These are phyloP conservation scores for Clitoria ternatea DNA, from an alignment of 306 rosid genomes.

Conservation along the genomic window DNA sequence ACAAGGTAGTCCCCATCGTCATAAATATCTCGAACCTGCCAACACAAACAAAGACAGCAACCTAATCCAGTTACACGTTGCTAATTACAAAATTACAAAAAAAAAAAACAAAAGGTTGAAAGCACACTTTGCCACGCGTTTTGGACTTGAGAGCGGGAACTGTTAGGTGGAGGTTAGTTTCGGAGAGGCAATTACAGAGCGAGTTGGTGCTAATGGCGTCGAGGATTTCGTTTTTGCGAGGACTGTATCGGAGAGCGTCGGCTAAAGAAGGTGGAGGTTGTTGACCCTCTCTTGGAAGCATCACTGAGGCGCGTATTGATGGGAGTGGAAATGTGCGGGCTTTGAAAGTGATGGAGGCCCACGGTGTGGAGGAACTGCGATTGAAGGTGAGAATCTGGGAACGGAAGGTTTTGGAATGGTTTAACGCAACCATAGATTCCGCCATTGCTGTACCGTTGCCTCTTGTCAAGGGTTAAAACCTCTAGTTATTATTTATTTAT, in stretches of 20 bases:
- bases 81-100: neutral
- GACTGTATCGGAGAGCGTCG: slow-evolving; percentile 42
- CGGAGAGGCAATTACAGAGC: slow-evolving; percentile 59
- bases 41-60: neutral
- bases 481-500: too few relatives aligned
- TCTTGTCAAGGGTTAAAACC: too few relatives aligned
- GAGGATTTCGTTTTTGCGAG: slow-evolving; percentile 44
- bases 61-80: neutral
- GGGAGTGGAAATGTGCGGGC: slow-evolving; percentile 21
- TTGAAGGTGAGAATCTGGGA: slow-evolving; percentile 11
- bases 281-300: slow-evolving; percentile 35
- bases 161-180: slow-evolving; percentile 70
- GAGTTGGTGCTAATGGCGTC: slow-evolving; percentile 36
- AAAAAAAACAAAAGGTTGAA: neutral
- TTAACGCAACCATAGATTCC: slow-evolving; percentile 36
- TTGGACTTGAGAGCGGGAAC: slow-evolving; percentile 82
- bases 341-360: slow-evolving; percentile 2
- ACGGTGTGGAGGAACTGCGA: neutral
- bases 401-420: slow-evolving; percentile 59
- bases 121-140: slow-evolving; percentile 79
- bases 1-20: slow-evolving; percentile 79
- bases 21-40: slow-evolving; percentile 88
- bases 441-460: slow-evolving; percentile 33
- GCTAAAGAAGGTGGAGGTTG: slow-evolving; percentile 29
- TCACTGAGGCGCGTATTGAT: slow-evolving; percentile 30